Evolutionary conservation across 2,329 filamentous ascomycete genomes (phyloP).

Genomic region (Ambrosiella beaveri): DNA sequence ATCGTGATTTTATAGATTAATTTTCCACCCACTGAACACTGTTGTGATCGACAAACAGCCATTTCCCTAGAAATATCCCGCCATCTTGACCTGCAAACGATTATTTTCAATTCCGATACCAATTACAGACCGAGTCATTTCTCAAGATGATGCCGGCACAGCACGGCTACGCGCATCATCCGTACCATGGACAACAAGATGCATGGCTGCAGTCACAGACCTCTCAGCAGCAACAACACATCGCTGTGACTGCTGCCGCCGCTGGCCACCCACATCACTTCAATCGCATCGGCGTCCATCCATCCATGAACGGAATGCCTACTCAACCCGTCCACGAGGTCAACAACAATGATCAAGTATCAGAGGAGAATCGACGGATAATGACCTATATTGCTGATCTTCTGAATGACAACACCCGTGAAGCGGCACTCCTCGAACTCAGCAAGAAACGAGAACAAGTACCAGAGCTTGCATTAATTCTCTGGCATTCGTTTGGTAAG

Average conservation of each 20-base stretch:
- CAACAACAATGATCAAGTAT: slow-evolving; percentile 45
- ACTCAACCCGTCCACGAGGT: slow-evolving; percentile 35
- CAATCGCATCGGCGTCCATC: slow-evolving; percentile 50
- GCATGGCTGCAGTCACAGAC: slow-evolving; percentile 51
- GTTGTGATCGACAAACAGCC: too few relatives aligned
- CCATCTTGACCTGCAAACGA: too few relatives aligned
- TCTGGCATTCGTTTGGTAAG: slow-evolving; percentile 97
- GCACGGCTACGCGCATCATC: slow-evolving; percentile 51
- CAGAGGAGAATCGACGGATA: slow-evolving; percentile 84
- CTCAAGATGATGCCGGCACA: slow-evolving; percentile 41
- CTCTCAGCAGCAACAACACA: slow-evolving; percentile 37
- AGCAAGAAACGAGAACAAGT: slow-evolving; percentile 99
- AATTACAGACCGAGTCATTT: background rate
- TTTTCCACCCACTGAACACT: too few relatives aligned
- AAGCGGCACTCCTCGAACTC: slow-evolving; percentile 80
- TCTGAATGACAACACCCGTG: slow-evolving; percentile 69
- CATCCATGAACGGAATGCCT: slow-evolving; percentile 21
- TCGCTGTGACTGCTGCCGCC: slow-evolving; percentile 35
- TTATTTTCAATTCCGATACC: background rate
- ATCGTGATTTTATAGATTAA: too few relatives aligned
- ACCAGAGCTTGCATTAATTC: slow-evolving; percentile 81
- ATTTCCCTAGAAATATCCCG: too few relatives aligned
- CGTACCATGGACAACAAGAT: slow-evolving; percentile 45
- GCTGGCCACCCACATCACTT: slow-evolving; percentile 46
- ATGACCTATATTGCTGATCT: slow-evolving; percentile 84